Base-by-base conservation (phyloP, 169 alveolate genomes). In the Plasmodium berghei region DNA sequence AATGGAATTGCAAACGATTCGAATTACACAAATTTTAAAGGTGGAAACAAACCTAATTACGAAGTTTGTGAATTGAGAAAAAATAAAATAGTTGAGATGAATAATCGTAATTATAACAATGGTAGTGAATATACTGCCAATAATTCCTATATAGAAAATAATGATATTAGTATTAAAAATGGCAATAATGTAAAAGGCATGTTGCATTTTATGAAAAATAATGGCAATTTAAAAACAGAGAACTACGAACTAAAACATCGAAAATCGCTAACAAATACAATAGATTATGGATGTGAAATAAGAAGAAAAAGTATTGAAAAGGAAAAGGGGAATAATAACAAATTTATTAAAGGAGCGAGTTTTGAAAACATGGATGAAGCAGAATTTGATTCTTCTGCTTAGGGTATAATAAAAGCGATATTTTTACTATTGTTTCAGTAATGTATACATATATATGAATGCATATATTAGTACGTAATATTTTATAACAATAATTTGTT, bases 261-360 rank as follows among this genome's bases (percentile, higher is more conserved):
- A 58, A 86, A 58, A 54, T 86, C 91, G n/a, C 52, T 86, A 1
- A 86, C 91, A 9, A 86, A 86, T 24, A 86, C 91, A 52, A 66
- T 86, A 24, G 64, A 86, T 71, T 86, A 86, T 54, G 91, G 87
- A 46, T 86, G 91, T 52, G 73, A 70, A 61, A 54, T 86, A 40
- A 70, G 72, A 48, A 71, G 91, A 52, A 86, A 86, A 71, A 86
- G 91, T 34, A 40, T 72, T 20, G 91, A 86, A 59, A 52, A 80
- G 40, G 72, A 80, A 42, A 20, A 22, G 49, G 42, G 42, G 8
- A 34, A 34, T 34, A 34, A 34, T 34, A 40, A 26, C 48, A 80
- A 61, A 54, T 80, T 28, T 64, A 18, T 66, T 40, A 64, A 28
- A 59, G 2, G 40, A 12, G 42, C 26, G 34, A 80, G 77, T 67